Evolutionary conservation across 1,139 yeast genomes (phyloP).

Genomic region (Eremothecium gossypii): DNA sequence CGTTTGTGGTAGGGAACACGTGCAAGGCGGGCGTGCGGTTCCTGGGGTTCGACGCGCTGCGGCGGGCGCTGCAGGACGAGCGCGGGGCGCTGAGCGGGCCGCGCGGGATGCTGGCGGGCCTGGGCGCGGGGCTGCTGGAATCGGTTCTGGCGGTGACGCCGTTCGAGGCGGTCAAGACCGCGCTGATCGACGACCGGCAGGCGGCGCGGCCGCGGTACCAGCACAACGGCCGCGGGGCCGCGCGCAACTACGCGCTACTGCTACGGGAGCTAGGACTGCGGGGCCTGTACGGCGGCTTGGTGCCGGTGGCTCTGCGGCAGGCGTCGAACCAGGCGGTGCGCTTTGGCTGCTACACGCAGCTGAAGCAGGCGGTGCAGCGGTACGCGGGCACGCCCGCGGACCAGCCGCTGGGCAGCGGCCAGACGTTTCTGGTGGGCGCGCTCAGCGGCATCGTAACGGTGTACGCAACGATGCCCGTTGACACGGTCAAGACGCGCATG

Average conservation of each 20-base stretch:
- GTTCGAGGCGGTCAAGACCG: conserved; percentile 93
- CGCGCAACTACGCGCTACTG: conserved; percentile 32
- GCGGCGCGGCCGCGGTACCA: conserved; percentile 67
- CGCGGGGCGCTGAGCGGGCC: conserved; percentile 84
- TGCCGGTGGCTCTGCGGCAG: conserved; percentile 91
- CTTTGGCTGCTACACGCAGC: conserved; percentile 83
- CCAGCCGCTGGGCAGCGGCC: conserved; percentile 65
- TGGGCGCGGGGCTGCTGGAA: conserved; percentile 92
- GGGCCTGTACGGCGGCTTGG: conserved; percentile 80
- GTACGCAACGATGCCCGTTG: conserved; percentile 95
- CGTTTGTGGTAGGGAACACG: conserved; percentile 91
- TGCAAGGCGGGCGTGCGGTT: conserved; percentile 92
- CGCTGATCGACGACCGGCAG: conserved; percentile 87
- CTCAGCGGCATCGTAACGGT: conserved; percentile 91
- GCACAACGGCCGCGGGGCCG: conserved; percentile 48
- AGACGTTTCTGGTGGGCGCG: conserved; percentile 87
- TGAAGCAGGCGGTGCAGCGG: conserved; percentile 74
- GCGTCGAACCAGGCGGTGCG: conserved; percentile 94
- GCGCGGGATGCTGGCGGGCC: conserved; percentile 86
- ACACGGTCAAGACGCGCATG: conserved; percentile 96
- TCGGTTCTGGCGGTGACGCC: conserved; percentile 93
- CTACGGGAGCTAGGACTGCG: conserved; percentile 68
- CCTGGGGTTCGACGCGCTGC: conserved; percentile 84
- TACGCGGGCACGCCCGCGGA: conserved; percentile 54
- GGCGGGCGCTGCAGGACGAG: conserved; percentile 64